These are phyloP conservation scores for Monosporozyma aerobia DNA, from an alignment of 805 yeast species.

Conservation along the genomic window DNA sequence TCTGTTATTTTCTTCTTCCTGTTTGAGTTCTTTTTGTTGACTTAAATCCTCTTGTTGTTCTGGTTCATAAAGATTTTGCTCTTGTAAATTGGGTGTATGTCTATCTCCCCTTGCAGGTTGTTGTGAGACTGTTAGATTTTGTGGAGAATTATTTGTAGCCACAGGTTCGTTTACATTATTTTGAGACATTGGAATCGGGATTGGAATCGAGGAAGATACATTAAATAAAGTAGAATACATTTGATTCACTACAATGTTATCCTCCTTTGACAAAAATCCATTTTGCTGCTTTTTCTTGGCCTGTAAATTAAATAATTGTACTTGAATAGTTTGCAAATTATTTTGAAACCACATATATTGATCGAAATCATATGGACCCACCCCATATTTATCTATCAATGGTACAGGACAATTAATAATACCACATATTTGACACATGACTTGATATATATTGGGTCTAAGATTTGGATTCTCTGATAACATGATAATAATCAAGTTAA, in stretches of 20 bases:
- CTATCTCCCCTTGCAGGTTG: not conserved
- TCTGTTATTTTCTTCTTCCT: not conserved
- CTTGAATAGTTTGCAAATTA: constrained; percentile 24
- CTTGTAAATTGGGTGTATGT: constrained; percentile 1
- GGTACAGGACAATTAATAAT: constrained; percentile 44
- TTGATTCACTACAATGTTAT: constrained; percentile 17
- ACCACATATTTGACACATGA: constrained; percentile 53
- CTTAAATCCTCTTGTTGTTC: not conserved
- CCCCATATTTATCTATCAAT: constrained; percentile 29
- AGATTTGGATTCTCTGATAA: constrained; percentile 73
- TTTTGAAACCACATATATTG: constrained; percentile 45
- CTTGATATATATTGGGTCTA: constrained; percentile 85
- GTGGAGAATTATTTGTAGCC: not conserved
- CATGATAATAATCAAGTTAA: constrained; percentile 69
- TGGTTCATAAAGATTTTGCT: not conserved
- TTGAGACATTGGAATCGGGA: not conserved
- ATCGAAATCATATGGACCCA: constrained; percentile 49
- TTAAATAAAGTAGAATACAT: constrained; percentile 24
- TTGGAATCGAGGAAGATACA: constrained; percentile 24
- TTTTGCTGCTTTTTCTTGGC: constrained; percentile 14
- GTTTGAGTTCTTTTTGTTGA: not conserved
- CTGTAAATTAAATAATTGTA: constrained; percentile 23
- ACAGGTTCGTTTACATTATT: not conserved
- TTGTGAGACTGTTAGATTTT: not conserved
- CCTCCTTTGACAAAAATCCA: constrained; percentile 8